Percentiles rank a stretch among this genome's conserved stretches.
phyloP scores from a whole-genome alignment of 148 eudicot genomes.

The Rhododendron kiyosumense region DNA sequence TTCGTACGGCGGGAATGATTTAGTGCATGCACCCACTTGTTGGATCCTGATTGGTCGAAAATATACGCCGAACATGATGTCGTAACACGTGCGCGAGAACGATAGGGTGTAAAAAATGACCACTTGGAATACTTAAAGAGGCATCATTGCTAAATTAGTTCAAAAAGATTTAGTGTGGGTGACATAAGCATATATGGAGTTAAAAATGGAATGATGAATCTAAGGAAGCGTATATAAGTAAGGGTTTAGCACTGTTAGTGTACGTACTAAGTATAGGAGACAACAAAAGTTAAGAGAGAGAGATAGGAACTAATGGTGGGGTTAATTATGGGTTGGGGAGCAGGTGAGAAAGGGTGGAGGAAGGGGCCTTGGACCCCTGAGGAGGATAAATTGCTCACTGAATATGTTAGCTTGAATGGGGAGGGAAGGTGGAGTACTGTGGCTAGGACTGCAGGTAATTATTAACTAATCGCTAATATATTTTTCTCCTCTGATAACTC shows the following conservation, averaged over 20 bases:
- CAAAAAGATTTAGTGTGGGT: slow-evolving; percentile 12
- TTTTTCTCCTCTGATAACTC: background rate
- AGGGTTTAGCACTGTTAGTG: slow-evolving; percentile 16
- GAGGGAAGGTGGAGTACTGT: slow-evolving; percentile 61
- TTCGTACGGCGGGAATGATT: background rate
- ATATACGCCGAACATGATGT: background rate
- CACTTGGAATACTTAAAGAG: background rate
- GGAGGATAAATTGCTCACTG: slow-evolving; percentile 41
- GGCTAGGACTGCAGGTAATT: slow-evolving; percentile 39
- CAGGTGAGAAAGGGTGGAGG: slow-evolving; percentile 39
- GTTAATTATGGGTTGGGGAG: slow-evolving; percentile 34
- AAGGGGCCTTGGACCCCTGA: slow-evolving; percentile 71
- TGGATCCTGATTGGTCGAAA: slow-evolving; percentile 14
- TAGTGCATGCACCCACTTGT: slow-evolving; percentile 23
- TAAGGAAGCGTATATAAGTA: slow-evolving; percentile 22
- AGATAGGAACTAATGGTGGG: slow-evolving; percentile 16
- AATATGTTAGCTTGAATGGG: slow-evolving; percentile 39
- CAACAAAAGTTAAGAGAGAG: slow-evolving; percentile 8
- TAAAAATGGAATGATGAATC: slow-evolving; percentile 18
- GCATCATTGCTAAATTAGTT: background rate
- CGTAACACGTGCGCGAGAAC: slow-evolving; percentile 12
- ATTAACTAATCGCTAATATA: background rate
- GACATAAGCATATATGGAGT: slow-evolving; percentile 26
- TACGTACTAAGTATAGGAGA: slow-evolving; percentile 30
- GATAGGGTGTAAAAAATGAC: background rate